Evolutionary conservation across 805 yeast species (phyloP).

Genomic region (Starmera caribaea): DNA sequence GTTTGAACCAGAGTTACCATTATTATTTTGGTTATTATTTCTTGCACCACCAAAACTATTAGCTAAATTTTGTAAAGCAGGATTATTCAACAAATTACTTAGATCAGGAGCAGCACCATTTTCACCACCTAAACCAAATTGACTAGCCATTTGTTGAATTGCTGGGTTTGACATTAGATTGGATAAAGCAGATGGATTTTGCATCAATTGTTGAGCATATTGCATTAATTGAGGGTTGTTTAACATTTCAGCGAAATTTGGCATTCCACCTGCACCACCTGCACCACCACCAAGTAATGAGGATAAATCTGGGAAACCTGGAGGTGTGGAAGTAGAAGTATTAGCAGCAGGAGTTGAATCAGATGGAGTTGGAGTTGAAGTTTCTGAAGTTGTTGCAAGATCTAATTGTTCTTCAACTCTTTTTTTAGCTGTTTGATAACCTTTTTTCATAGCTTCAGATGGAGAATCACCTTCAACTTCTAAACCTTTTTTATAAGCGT

Average conservation of each 20-base stretch:
- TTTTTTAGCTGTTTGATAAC: constrained; percentile 87
- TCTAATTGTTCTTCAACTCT: constrained; percentile 71
- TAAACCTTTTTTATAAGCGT: constrained; percentile 83
- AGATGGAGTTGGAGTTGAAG: constrained; percentile 19
- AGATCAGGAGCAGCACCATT: constrained; percentile 38
- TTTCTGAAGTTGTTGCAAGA: constrained; percentile 19
- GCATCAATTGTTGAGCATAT: constrained; percentile 84
- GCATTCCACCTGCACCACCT: constrained; percentile 61
- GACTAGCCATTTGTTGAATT: constrained; percentile 75
- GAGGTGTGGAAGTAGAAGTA: constrained; percentile 15
- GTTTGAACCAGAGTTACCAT: constrained; percentile 5
- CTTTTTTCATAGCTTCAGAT: constrained; percentile 84
- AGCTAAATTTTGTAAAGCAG: constrained; percentile 66
- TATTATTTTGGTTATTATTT: constrained; percentile 11
- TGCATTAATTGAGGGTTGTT: constrained; percentile 88
- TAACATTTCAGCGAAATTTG: constrained; percentile 60
- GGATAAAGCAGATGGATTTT: constrained; percentile 67
- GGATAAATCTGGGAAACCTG: constrained; percentile 72
- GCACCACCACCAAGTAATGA: constrained; percentile 57
- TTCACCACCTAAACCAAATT: constrained; percentile 59
- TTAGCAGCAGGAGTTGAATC: constrained; percentile 19
- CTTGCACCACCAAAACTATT: constrained; percentile 45
- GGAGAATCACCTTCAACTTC: constrained; percentile 80
- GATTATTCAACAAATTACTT: constrained; percentile 70
- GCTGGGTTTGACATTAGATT: constrained; percentile 75